Base-by-base conservation (phyloP, 306 rosid genomes). In the Sphenostylis stenocarpa region DNA sequence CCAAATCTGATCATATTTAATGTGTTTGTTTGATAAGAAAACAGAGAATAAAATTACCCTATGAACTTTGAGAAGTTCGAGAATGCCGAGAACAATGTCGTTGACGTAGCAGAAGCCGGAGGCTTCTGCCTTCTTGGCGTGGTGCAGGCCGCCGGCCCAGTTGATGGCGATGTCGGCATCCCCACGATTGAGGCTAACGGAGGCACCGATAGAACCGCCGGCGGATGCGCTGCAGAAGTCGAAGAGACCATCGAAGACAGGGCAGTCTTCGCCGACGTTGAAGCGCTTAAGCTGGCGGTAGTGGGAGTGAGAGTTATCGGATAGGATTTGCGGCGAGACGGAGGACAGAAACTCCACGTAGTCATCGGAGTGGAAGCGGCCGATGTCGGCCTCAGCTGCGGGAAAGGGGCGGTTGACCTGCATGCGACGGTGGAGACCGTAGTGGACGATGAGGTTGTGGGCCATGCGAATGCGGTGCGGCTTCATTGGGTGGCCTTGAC, bases 41-140 rank as follows among this genome's bases (percentile, higher is more conserved):
- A 23, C 2, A 8, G 31, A 24, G 24, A 15, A 23, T 4, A 16
- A 39, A 17, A 44, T 9, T 87, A 93, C 97, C 96, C 80, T 89
- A 67, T 90, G 93, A 84, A 84, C 85, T 79, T 93, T 93, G 72
- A 93, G 97, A 10, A 93, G 96, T 88, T 93, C 97, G 1, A 93
- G 94, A 72, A 93, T 90, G 8, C 96, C 97, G 0, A 93, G 90
- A 0, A 93, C 97, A 56, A 93, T 93, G 61, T 93, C 97, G 19
- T 93, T 93, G 41, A 93, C 96, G 29, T 93, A 93, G 56, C 97
- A 92, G 33, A 93, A 93, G 0, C 97, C 97, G 5, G 97, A 93
- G 5, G 97, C 97, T 70, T 93, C 94, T 1, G 96, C 82, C 80
- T 89, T 91, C 86, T 91, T 91, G 4, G 96, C 96, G n/a, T 91